Base-by-base conservation (phyloP, 495 filamentous ascomycete species). In the Aspergillus incahuasiensis region DNA sequence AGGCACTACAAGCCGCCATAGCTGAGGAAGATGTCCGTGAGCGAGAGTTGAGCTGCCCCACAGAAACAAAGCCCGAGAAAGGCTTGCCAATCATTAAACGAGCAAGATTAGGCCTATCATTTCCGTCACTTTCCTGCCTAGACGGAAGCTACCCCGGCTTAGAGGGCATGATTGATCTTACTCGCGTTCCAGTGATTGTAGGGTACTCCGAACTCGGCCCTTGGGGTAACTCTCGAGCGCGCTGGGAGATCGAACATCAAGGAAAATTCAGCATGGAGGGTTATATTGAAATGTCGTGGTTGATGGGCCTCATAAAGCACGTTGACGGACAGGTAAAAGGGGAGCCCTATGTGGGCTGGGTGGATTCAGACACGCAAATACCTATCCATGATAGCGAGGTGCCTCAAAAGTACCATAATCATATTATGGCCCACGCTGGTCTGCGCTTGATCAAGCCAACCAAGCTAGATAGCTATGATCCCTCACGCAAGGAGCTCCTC, bases 231-330 rank as follows among this genome's bases (percentile, higher is more conserved):
- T 88, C 95, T 5, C 85, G 94, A 57, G 97, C 94, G 34, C 83
- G 94, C 38, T 99, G 94, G 94, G 91, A 99, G 73, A 99, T 99
- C 90, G 94, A 99, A 71, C 89, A 92, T 8, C 83, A 90, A 57
- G 94, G 95, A 55, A 78, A 92, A 60, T 97, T 99, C 78, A 96
- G 92, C n/a, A 82, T 99, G 18, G 94, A 99, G 71, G 94, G 94
- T 16, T 97, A 94, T 67, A 86, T 97, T 54, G 94, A 99, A 71
- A 97, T 99, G 95, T 90, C 95, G 20, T 99, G 94, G 94, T 89
- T 99, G 62, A 99, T 97, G 94, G 95, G 95, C 55, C 84, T 97
- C 51, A 97, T 99, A 74, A 95, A 87, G 76, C 94, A 99, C 70
- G 88, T 95, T 74, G 96, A 97, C 60, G 94, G 92, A 13, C 87